Evolutionary conservation across 805 yeast species (phyloP).

Genomic region (Middelhovenomyces tepae): DNA sequence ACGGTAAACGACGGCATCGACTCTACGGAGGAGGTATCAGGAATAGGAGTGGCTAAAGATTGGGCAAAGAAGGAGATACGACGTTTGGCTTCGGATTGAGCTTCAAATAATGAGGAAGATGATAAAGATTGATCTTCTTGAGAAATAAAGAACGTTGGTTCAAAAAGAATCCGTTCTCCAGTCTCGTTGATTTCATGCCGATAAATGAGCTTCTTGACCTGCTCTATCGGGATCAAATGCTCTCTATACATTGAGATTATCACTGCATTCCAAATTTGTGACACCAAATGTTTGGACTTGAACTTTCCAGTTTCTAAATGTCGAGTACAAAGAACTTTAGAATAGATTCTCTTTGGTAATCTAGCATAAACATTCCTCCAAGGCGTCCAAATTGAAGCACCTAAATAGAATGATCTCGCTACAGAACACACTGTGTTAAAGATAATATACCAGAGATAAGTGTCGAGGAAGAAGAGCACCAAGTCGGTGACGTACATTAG

Average conservation of each 20-base stretch:
- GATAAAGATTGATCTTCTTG: constrained; percentile 69
- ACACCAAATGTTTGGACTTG: constrained; percentile 47
- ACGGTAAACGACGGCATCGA: constrained; percentile 79
- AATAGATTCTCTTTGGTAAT: constrained; percentile 64
- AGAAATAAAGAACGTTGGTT: constrained; percentile 71
- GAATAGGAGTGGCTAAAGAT: constrained; percentile 77
- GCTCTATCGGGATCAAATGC: constrained; percentile 65
- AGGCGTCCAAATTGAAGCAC: constrained; percentile 81
- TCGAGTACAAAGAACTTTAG: constrained; percentile 53
- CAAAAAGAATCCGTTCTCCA: constrained; percentile 40
- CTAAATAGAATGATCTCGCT: constrained; percentile 59
- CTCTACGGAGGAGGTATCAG: constrained; percentile 55
- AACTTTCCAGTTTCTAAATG: constrained; percentile 36
- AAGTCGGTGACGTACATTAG: constrained; percentile 54
- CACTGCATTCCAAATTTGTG: constrained; percentile 80
- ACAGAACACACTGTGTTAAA: constrained; percentile 73
- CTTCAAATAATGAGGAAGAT: constrained; percentile 43
- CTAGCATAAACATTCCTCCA: constrained; percentile 76
- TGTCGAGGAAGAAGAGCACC: constrained; percentile 65
- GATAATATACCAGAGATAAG: constrained; percentile 77
- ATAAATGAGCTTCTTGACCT: constrained; percentile 57
- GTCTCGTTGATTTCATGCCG: constrained; percentile 33
- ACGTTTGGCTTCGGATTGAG: constrained; percentile 70
- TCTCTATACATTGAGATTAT: constrained; percentile 75
- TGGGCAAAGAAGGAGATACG: constrained; percentile 86